Evolutionary conservation across 2,329 filamentous ascomycete genomes (phyloP).

Genomic region (Knufia fluminis): DNA sequence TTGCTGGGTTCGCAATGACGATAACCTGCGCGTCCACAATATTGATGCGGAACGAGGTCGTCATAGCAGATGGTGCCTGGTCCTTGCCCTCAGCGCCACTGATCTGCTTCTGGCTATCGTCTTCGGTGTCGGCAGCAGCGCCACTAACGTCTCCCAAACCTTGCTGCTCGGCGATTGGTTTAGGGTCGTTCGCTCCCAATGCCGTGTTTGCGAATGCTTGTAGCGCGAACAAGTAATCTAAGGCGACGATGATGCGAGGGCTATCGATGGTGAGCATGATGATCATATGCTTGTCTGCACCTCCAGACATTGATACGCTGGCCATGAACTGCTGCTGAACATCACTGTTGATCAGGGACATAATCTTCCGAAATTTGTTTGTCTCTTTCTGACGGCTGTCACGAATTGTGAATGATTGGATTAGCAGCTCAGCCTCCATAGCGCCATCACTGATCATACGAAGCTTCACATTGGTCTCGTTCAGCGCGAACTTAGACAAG

Average conservation of each 20-base stretch:
- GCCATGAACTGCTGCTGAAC: conserved; percentile 97
- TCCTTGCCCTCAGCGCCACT: conserved; percentile 38
- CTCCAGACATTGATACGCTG: conserved; percentile 83
- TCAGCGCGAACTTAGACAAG: conserved; percentile 85
- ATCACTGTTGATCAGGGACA: conserved; percentile 90
- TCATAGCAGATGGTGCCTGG: conserved; percentile 45
- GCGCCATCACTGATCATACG: conserved; percentile 88
- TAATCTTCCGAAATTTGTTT: conserved; percentile 96
- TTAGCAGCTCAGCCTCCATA: conserved; percentile 82
- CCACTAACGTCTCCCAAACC: conserved; percentile 43
- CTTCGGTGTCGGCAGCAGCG: conserved; percentile 22
- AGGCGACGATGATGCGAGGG: conserved; percentile 83
- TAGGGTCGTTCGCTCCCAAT: conserved; percentile 43
- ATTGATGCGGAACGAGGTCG: conserved; percentile 79
- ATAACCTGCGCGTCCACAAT: conserved; percentile 95
- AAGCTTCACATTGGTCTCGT: conserved; percentile 84
- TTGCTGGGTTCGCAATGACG: conserved; percentile 86
- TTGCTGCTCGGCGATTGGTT: conserved; percentile 39
- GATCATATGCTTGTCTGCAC: conserved; percentile 70
- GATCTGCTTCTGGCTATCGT: conserved; percentile 40
- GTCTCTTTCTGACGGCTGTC: conserved; percentile 82
- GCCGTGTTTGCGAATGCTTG: conserved; percentile 72
- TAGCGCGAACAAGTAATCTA: conserved; percentile 90
- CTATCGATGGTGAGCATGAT: conserved; percentile 92
- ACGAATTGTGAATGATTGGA: conserved; percentile 88